Evolutionary conservation across 2,329 filamentous ascomycete species (phyloP), one percentile per base, ranked within the genome.

Genomic region (Ophiostoma angusticollis): DNA sequence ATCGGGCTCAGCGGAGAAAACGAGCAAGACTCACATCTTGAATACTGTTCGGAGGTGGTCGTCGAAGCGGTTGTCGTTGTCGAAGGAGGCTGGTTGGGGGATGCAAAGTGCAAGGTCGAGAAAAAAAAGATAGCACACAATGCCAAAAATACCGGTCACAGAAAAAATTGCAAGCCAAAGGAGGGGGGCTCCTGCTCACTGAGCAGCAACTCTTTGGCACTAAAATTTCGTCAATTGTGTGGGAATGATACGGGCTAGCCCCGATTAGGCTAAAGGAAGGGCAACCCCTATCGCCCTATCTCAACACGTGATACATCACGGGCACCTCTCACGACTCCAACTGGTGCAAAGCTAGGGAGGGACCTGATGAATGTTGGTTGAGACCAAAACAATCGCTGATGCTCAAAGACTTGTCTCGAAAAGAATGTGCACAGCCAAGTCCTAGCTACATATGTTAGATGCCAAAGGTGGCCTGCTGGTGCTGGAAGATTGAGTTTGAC

Each of bases 151-250:
- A 32, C 22, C 31, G 25, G 37, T 34, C 37, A 33, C 36, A 29
- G 22, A 22, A 43, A 43, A 43, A 31, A 33, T 27, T 36, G 25
- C 19, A 27, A 40, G 30, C n/a, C n/a, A 38, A 22, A 31, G 22
- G 34, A 37, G 39, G 33, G 42, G 35, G 39, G n/a, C n/a, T n/a
- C n/a, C n/a, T n/a, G n/a, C n/a, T n/a, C n/a, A n/a, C n/a, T n/a
- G n/a, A n/a, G n/a, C n/a, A n/a, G n/a, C n/a, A n/a, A n/a, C n/a
- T n/a, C n/a, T n/a, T n/a, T n/a, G n/a, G 31, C 42, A 42, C 38
- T 45, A 43, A 38, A 37, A 42, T 40, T 48, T 43, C 39, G 30
- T 39, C 31, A 28, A 45, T 44, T 47, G 45, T 47, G 43, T 42
- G 47, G 37, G 39, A 24, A 35, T 17, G n/a, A 17, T n/a, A 2